Evolutionary conservation across 257 asterid genomes (phyloP).

Genomic region (Sherardia arvensis): DNA sequence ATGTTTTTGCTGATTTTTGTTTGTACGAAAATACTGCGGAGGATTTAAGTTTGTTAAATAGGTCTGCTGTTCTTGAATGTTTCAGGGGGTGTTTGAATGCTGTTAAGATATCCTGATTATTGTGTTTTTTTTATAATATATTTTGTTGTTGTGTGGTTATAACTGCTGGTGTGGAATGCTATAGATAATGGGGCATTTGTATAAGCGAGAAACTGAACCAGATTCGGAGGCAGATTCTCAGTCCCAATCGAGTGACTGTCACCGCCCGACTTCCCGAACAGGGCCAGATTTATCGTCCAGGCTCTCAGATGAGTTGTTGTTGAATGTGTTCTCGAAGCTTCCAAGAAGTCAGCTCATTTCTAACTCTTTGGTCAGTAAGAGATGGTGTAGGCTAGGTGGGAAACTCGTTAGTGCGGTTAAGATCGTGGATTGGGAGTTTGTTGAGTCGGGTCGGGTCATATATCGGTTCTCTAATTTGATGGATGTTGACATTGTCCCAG

Average conservation of each 20-base stretch:
- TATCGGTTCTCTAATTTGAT: conserved; percentile 67
- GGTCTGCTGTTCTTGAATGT: background rate
- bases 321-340: conserved; percentile 41
- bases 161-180: background rate
- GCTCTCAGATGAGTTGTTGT: conserved; percentile 53
- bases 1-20: background rate
- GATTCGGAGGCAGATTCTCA: conserved; percentile 23
- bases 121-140: background rate
- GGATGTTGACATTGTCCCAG: conserved; percentile 46
- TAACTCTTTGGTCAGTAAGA: conserved; percentile 70
- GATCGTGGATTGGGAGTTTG: conserved; percentile 82
- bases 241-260: background rate
- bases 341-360: conserved; percentile 39
- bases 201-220: conserved; percentile 34
- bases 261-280: conserved; percentile 1
- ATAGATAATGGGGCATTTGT: background rate
- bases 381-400: conserved; percentile 71
- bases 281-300: conserved; percentile 35
- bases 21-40: background rate
- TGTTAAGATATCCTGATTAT: background rate
- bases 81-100: background rate
- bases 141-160: background rate
- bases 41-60: background rate
- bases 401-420: conserved; percentile 47
- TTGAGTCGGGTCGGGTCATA: conserved; percentile 73